Base-by-base conservation (phyloP, 129 eudicot genomes). In the Cynara cardunculus region DNA sequence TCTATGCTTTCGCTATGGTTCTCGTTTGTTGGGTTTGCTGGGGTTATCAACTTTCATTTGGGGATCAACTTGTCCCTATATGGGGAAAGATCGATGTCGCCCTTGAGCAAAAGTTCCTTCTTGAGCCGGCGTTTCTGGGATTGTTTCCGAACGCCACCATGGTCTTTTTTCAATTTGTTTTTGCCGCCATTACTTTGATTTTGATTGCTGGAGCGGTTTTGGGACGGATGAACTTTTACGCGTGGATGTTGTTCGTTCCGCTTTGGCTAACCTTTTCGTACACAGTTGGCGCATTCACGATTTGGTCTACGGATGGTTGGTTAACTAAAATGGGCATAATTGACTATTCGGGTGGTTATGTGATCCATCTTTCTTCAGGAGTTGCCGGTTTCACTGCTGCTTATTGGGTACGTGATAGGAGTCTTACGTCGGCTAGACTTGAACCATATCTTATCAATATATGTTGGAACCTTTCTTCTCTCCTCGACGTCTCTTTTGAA, bases 331-430 rank as follows among this genome's bases (percentile, higher is more conserved):
- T 71, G 44, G 89, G 89, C 12, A 75, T 86, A 2, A 86, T 86
- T 3, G 89, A 86, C 73, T 86, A 86, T 77, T 86, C 89, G 7
- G 89, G 89, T 62, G 89, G 89, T 24, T 86, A 86, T 79, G 89
- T 86, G 7, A 86, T 86, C 65, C 89, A 86, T 82, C 78, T 83
- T 74, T 86, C 89, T 35, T 86, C 87, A 26, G 89, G 89, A 9
- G 85, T 86, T 69, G 89, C 87, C 25, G 89, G 89, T 78, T 86
- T 86, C 81, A 86, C 89, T 3, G 85, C 88, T 71, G 85, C 88
- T 19, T 85, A 86, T 37, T 79, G 89, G 89, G 86, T 82, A 82
- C 8, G 28, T 7, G 26, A 25, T 46, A 3, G 6, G 5, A 46
- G 10, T 73, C 67, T 70, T 16, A 35, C 18, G 3, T 39, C 14